These are phyloP conservation scores for Singerocomus inundabilis DNA, from an alignment of 1,284 basidiomycete species.

Conservation along the genomic window DNA sequence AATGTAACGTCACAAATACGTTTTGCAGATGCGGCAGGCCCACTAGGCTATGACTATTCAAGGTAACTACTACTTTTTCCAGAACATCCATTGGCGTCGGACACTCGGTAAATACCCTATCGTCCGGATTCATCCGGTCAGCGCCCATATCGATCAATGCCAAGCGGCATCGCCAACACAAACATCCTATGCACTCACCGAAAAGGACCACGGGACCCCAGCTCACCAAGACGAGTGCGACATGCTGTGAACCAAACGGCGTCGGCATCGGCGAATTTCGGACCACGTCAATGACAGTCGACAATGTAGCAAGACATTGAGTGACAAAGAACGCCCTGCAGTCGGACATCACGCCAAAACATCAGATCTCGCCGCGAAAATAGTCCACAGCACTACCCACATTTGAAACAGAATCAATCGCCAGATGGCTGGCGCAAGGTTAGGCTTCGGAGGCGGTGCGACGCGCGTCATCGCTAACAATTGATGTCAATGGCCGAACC, in stretches of 20 bases:
- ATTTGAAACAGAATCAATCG: slow-evolving; percentile 32
- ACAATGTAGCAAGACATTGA: slow-evolving; percentile 29
- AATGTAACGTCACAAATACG: too few species aligned
- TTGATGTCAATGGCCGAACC: background rate
- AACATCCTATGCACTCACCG: slow-evolving; percentile 17
- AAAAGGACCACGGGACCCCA: slow-evolving; percentile 34
- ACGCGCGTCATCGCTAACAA: slow-evolving; percentile 1
- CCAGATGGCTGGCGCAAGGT: slow-evolving; percentile 30
- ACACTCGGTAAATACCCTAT: slow-evolving; percentile 26
- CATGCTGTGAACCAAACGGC: slow-evolving; percentile 33
- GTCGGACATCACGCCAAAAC: background rate
- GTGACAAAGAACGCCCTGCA: slow-evolving; percentile 25
- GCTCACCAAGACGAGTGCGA: slow-evolving; percentile 30
- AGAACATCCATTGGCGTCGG: slow-evolving; percentile 26
- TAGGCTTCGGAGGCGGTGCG: slow-evolving; percentile 3
- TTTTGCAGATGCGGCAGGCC: too few species aligned
- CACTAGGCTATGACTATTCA: too few species aligned
- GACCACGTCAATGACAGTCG: slow-evolving; percentile 31
- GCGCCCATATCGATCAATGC: background rate
- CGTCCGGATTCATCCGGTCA: slow-evolving; percentile 1
- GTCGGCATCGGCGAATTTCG: slow-evolving; percentile 18
- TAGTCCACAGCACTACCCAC: slow-evolving; percentile 5
- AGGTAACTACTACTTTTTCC: slow-evolving; percentile 13
- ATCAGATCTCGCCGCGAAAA: background rate
- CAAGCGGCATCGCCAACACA: background rate